Evolutionary conservation across 352 stramenopile genomes (phyloP).

Genomic region (Pythium utonaiense): DNA sequence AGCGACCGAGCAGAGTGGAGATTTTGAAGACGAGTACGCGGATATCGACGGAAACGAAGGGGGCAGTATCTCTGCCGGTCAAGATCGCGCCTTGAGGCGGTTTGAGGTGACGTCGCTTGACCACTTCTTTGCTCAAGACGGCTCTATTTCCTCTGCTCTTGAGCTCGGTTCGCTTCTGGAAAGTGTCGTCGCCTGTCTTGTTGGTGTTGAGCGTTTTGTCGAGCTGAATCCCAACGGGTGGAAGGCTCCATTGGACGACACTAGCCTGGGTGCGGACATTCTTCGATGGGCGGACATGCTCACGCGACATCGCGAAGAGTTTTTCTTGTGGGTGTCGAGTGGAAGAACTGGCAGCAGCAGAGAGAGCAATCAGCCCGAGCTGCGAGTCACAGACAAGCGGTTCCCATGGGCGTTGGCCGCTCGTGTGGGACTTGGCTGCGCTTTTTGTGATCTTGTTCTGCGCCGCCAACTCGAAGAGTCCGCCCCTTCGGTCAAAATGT

Average conservation of each 20-base stretch:
- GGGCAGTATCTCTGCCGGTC: neutral
- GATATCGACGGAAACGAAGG: neutral
- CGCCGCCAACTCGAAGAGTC: neutral
- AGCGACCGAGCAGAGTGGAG: neutral
- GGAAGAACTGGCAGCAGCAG: neutral
- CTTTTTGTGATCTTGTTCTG: slow-evolving; percentile 18
- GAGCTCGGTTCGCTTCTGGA: slow-evolving; percentile 14
- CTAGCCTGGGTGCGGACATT: neutral
- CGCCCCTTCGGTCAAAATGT: neutral
- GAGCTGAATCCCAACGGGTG: neutral
- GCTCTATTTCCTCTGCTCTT: neutral
- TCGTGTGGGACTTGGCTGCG: slow-evolving; percentile 14
- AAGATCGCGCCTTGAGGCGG: neutral
- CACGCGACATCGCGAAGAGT: slow-evolving; percentile 8
- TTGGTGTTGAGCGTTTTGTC: slow-evolving; percentile 3
- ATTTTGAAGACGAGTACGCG: neutral
- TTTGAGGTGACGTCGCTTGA: slow-evolving; percentile 12
- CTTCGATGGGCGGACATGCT: slow-evolving; percentile 10
- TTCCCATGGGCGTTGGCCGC: slow-evolving; percentile 15
- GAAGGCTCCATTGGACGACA: neutral
- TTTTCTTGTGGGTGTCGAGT: slow-evolving; percentile 18
- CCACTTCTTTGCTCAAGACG: slow-evolving; percentile 8
- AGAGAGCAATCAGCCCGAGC: neutral
- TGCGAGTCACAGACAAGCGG: slow-evolving; percentile 12
- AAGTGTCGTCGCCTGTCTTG: slow-evolving; percentile 13